phyloP scores from a whole-genome alignment of 108 stramenopile species.

The Discostella pseudostelligera region DNA sequence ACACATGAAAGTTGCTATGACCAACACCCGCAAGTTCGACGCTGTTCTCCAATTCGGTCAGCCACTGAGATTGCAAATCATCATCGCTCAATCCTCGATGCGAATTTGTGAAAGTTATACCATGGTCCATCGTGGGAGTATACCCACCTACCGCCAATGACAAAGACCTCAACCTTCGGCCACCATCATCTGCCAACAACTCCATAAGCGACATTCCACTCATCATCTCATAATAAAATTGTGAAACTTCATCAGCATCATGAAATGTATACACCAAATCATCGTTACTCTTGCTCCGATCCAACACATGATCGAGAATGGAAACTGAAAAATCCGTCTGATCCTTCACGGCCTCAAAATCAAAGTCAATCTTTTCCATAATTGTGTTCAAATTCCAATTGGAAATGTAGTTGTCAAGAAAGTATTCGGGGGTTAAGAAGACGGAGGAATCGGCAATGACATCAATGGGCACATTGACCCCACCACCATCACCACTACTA shows the following conservation, averaged over 20 bases:
- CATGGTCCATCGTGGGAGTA: background rate
- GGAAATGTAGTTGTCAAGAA: slow-evolving; percentile 37
- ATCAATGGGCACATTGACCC: slow-evolving; percentile 23
- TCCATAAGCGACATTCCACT: slow-evolving; percentile 13
- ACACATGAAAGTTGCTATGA: slow-evolving; percentile 49
- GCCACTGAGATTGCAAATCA: slow-evolving; percentile 33
- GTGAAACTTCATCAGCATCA: slow-evolving; percentile 38
- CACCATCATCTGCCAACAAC: slow-evolving; percentile 1
- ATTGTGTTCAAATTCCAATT: slow-evolving; percentile 48
- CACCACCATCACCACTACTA: background rate
- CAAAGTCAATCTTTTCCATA: slow-evolving; percentile 46
- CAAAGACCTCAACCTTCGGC: background rate
- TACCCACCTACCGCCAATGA: background rate
- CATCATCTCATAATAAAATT: slow-evolving; percentile 50
- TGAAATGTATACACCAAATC: slow-evolving; percentile 47
- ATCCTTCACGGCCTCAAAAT: slow-evolving; percentile 39
- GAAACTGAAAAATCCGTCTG: slow-evolving; percentile 32
- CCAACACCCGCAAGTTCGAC: slow-evolving; percentile 20
- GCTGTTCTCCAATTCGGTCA: slow-evolving; percentile 32
- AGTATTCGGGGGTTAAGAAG: slow-evolving; percentile 50
- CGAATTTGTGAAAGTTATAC: background rate
- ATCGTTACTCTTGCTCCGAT: slow-evolving; percentile 34
- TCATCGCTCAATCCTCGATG: background rate
- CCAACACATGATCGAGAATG: slow-evolving; percentile 44
- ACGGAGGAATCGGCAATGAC: slow-evolving; percentile 52